Evolutionary conservation across 1,284 basidiomycete species (phyloP).

Genomic region (Ceratobasidium sp.): DNA sequence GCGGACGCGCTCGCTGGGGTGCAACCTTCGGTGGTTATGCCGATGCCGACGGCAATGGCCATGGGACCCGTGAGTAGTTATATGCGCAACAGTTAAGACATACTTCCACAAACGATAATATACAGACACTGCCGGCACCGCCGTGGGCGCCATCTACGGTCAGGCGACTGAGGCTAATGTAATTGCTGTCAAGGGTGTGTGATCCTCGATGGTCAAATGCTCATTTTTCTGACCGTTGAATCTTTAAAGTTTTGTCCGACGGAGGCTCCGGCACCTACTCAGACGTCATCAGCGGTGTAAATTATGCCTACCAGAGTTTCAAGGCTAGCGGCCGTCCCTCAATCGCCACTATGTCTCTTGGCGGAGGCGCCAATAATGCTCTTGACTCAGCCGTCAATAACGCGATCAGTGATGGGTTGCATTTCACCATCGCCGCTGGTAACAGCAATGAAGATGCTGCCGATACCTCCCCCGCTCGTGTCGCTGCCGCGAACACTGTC

Average conservation of each 20-base stretch:
- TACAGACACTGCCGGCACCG: slow-evolving; percentile 29
- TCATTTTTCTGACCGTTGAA: background rate
- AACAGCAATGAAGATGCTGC: slow-evolving; percentile 66
- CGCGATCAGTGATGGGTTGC: slow-evolving; percentile 85
- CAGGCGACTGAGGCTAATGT: slow-evolving; percentile 24
- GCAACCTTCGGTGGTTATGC: slow-evolving; percentile 14
- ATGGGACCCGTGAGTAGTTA: slow-evolving; percentile 30
- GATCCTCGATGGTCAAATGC: background rate
- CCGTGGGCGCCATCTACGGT: slow-evolving; percentile 30
- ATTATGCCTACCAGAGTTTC: slow-evolving; percentile 78
- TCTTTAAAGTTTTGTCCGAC: slow-evolving; percentile 82
- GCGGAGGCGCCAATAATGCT: slow-evolving; percentile 19
- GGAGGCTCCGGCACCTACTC: slow-evolving; percentile 95
- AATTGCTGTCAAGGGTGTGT: slow-evolving; percentile 36
- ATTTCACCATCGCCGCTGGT: slow-evolving; percentile 96
- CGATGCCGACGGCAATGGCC: slow-evolving; percentile 30
- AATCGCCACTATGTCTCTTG: too few species aligned
- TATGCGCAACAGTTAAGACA: too few species aligned
- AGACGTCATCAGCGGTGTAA: slow-evolving; percentile 87
- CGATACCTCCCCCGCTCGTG: slow-evolving; percentile 60
- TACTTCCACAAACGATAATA: background rate
- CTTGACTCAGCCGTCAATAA: slow-evolving; percentile 45
- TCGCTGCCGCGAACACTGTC: slow-evolving; percentile 84
- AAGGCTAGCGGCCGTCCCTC: slow-evolving; percentile 5
- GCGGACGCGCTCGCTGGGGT: slow-evolving; percentile 31